Percentiles rank a stretch among this genome's conserved stretches.
Evolutionary conservation across 1,139 yeast species (phyloP).

Genomic region (Lodderomyces oxycetoniae): DNA sequence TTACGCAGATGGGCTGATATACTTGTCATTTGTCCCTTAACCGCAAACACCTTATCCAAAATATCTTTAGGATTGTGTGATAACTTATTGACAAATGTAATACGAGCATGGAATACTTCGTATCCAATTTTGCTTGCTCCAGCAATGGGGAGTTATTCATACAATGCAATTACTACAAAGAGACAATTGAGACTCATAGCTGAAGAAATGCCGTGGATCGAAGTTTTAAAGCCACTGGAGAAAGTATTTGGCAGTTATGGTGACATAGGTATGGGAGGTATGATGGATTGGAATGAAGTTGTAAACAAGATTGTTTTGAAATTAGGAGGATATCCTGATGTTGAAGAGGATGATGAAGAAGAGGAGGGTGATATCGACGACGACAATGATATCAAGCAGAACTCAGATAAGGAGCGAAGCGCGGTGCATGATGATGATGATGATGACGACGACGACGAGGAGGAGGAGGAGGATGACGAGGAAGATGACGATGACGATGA

Average conservation of each 20-base stretch:
- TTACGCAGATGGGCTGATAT: slow-evolving; percentile 95
- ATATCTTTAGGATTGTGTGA: slow-evolving; percentile 87
- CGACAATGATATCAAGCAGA: slow-evolving; percentile 26
- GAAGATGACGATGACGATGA: slow-evolving; percentile 36
- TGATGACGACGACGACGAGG: slow-evolving; percentile 43
- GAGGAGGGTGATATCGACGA: slow-evolving; percentile 39
- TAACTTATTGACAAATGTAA: slow-evolving; percentile 78
- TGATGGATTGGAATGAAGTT: slow-evolving; percentile 88
- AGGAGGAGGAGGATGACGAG: slow-evolving; percentile 38
- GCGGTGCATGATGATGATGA: slow-evolving; percentile 38
- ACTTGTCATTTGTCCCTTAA: slow-evolving; percentile 78
- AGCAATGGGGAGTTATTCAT: slow-evolving; percentile 89
- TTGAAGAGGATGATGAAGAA: slow-evolving; percentile 65
- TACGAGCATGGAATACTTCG: slow-evolving; percentile 89
- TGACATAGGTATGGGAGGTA: slow-evolving; percentile 92
- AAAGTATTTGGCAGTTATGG: slow-evolving; percentile 91
- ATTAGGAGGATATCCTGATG: slow-evolving; percentile 89
- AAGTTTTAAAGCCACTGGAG: slow-evolving; percentile 83
- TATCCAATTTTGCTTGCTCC: slow-evolving; percentile 89
- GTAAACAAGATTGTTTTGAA: slow-evolving; percentile 79
- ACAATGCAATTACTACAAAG: slow-evolving; percentile 81
- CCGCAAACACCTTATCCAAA: slow-evolving; percentile 89
- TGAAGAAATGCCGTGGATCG: slow-evolving; percentile 91
- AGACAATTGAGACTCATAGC: slow-evolving; percentile 69
- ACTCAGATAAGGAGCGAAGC: slow-evolving; percentile 35